These are phyloP conservation scores for Pyrenophora seminiperda DNA, from an alignment of 2,329 filamentous ascomycete genomes.

Conservation along the genomic window DNA sequence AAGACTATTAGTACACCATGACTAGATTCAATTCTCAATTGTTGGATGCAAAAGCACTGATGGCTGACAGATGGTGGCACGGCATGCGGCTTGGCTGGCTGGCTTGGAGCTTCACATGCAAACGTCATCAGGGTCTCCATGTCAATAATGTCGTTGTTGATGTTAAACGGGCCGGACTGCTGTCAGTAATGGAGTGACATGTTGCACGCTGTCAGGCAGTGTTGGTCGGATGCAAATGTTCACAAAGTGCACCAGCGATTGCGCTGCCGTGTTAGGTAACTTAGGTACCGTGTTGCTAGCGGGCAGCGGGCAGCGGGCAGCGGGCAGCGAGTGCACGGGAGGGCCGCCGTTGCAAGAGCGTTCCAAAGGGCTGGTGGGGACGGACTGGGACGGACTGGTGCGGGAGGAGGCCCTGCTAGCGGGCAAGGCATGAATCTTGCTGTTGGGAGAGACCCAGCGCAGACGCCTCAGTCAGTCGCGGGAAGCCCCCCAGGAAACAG, in stretches of 20 bases:
- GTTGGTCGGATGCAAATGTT: background rate
- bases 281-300: background rate
- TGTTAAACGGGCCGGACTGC: background rate
- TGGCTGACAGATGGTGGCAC: constrained; percentile 15
- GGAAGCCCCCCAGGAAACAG: background rate
- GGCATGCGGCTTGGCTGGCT: constrained; percentile 2
- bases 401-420: constrained; percentile 16
- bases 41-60: background rate
- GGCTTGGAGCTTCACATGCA: background rate
- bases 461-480: constrained; percentile 8
- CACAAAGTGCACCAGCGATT: background rate
- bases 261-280: no score
- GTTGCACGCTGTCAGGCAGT: no score
- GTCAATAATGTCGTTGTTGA: no score
- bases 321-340: constrained; percentile 6
- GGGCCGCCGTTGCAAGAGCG: constrained; percentile 17
- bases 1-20: no score
- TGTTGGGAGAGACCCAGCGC: constrained; percentile 9
- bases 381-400: constrained; percentile 12
- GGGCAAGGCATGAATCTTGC: constrained; percentile 17
- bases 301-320: background rate
- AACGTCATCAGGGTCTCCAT: constrained; percentile 10
- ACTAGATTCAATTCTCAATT: no score
- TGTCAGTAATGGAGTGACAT: background rate
- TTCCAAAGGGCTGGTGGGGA: constrained; percentile 14